phyloP scores from a whole-genome alignment of 352 stramenopile genomes.

The Stephanocyclus meneghinianus region DNA sequence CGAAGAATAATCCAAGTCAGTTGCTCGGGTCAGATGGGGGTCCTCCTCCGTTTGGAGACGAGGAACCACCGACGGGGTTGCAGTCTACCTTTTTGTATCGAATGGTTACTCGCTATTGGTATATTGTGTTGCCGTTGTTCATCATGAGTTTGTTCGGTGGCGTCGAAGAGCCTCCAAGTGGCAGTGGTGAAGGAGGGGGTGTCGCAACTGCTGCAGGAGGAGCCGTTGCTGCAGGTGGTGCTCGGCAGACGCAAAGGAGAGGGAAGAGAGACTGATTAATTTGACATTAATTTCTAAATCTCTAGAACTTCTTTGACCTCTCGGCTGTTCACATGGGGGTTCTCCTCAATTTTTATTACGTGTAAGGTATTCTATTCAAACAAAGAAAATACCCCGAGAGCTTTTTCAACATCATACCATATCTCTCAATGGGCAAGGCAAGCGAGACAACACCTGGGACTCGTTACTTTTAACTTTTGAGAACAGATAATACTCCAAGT shows the following conservation, averaged over 20 bases:
- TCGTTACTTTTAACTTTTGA: not conserved
- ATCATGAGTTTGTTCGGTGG: constrained; percentile 56
- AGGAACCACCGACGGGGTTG: constrained; percentile 27
- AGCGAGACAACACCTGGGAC: constrained; percentile 3
- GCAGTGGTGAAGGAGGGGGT: not conserved
- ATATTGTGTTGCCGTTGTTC: constrained; percentile 70
- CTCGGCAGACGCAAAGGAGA: constrained; percentile 21
- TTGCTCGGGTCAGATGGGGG: not conserved
- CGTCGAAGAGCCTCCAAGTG: constrained; percentile 13
- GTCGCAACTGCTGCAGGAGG: not conserved
- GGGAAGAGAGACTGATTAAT: constrained; percentile 40
- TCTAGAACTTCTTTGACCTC: too few species aligned
- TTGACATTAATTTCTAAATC: not conserved
- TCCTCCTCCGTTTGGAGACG: constrained; percentile 26
- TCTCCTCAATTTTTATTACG: too few species aligned
- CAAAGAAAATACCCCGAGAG: not conserved
- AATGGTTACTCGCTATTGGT: constrained; percentile 65
- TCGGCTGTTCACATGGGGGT: too few species aligned
- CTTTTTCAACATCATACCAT: constrained; percentile 6
- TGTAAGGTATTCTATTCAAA: too few species aligned
- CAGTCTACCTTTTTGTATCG: constrained; percentile 54
- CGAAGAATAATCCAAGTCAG: constrained; percentile 43
- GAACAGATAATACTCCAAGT: too few species aligned
- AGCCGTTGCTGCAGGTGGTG: constrained; percentile 1
- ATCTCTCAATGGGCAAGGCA: not conserved